Base-by-base conservation (phyloP, 1,139 yeast genomes). In the Hansenula sp. region DNA sequence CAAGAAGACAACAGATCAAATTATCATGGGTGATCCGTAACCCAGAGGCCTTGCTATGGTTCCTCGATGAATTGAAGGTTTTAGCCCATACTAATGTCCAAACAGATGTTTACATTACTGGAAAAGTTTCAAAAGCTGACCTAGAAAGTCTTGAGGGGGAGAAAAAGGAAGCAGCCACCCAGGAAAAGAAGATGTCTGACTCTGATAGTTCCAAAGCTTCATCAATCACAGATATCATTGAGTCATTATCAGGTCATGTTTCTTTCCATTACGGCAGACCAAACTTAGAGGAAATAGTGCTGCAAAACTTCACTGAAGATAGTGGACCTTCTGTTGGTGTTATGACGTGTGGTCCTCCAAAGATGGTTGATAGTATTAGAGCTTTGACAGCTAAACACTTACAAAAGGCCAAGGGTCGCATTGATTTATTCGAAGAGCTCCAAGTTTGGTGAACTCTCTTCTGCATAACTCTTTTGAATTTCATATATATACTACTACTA, bases 21-120 rank as follows among this genome's bases (percentile, higher is more conserved):
- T 62, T 81, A 42, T 48, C 67, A 27, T 81, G 87, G 87, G 69
- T 76, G 4, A 65, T 76, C 4, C 65, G 77, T 44, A 77, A 75
- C 65, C 63, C 36, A 37, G 60, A 63, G 18, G 62, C 76, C 0
- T 55, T 79, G 33, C 55, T 59, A 15, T 77, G 81, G 80, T 78
- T 79, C 58, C 62, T 63, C 41, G 67, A 71, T 25, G 83, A 81
- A 51, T 60, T 81, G 24, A 44, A 60, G 27, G 58, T 60, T 7
- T 57, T 78, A 44, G 57, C 57, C 41, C 49, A 58, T 27, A 56
- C 68, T 0, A 55, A 53, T 4, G 62, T 73, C 38, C 66, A 66
- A 62, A 49, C 58, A 4, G 61, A 64, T 3, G 58, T 79, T 1
- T 74, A 67, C 49, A 59, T 79, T 13, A 74, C 81, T 10, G 37